Evolutionary conservation across 495 filamentous ascomycete species (phyloP).

Genomic region (Filosporella fistucella): DNA sequence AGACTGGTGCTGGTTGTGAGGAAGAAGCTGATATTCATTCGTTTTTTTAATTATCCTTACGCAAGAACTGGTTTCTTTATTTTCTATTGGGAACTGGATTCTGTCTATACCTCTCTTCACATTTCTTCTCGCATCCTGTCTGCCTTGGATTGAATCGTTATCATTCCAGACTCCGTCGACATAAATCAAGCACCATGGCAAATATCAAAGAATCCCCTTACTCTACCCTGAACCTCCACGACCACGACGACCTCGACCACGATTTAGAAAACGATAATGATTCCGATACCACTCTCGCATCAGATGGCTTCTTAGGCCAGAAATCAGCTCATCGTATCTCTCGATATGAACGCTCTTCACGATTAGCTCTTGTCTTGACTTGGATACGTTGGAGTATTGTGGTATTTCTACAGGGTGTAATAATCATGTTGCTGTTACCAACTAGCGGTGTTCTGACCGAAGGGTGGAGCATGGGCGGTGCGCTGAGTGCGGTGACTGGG

Average conservation of each 20-base stretch:
- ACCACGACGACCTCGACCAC: constrained; percentile 4
- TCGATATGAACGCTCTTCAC: neutral
- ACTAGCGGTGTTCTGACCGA: constrained; percentile 6
- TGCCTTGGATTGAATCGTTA: no score
- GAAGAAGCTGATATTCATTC: no score
- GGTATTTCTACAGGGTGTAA: constrained; percentile 18
- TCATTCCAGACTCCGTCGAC: no score
- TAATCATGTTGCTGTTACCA: constrained; percentile 16
- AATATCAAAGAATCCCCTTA: neutral
- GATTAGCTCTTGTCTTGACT: constrained; percentile 6
- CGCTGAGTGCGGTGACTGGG: neutral
- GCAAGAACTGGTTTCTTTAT: no score
- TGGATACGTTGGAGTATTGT: constrained; percentile 17
- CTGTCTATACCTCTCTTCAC: no score
- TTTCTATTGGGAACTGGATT: no score
- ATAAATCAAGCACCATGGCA: neutral
- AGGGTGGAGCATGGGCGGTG: constrained; percentile 1
- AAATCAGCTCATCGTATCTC: neutral
- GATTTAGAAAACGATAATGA: constrained; percentile 12
- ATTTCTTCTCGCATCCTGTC: no score
- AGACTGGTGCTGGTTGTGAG: no score
- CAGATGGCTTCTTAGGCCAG: constrained; percentile 6
- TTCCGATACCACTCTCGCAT: constrained; percentile 19
- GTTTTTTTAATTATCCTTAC: no score
- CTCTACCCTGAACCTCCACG: neutral